A percentile compares a stretch with the other conserved stretches of the same genome.
Evolutionary conservation across 164 flowering plant genomes (phyloP).

Genomic region (Magnolia kwangsiensis): DNA sequence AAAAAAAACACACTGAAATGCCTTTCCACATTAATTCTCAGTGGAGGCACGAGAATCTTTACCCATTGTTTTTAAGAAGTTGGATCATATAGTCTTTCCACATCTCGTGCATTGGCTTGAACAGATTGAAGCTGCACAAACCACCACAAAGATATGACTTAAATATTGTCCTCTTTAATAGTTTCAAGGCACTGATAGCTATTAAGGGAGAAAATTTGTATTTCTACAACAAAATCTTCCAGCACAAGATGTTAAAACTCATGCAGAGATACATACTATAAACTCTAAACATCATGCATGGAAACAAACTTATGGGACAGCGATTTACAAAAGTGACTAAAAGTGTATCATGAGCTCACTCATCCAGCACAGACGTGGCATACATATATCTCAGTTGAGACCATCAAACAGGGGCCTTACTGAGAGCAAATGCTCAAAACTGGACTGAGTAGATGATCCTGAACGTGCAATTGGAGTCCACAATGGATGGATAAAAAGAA

Average conservation of each 20-base stretch:
- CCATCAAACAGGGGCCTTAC: no score
- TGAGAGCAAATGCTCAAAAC: no score
- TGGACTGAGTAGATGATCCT: no score
- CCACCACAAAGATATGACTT: neutral
- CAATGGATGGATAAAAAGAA: no score
- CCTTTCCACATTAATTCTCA: neutral
- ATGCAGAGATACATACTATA: neutral
- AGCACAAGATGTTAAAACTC: neutral
- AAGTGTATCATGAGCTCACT: no score
- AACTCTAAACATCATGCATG: neutral
- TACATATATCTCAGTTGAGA: no score
- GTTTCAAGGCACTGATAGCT: neutral
- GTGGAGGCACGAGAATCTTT: slow-evolving; percentile 12
- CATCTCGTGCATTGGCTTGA: slow-evolving; percentile 74
- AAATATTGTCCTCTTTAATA: neutral
- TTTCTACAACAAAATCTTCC: neutral
- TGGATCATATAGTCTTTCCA: slow-evolving; percentile 69
- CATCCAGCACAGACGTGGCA: no score
- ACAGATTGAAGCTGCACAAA: slow-evolving; percentile 55
- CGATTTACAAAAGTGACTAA: no score
- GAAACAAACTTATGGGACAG: neutral
- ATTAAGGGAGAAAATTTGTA: neutral
- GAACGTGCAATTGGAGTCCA: no score
- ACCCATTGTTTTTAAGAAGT: slow-evolving; percentile 64
- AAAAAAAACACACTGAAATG: neutral